Evolutionary conservation across 2,329 filamentous ascomycete genomes (phyloP).

Genomic region (Cordyceps tenuipes): DNA sequence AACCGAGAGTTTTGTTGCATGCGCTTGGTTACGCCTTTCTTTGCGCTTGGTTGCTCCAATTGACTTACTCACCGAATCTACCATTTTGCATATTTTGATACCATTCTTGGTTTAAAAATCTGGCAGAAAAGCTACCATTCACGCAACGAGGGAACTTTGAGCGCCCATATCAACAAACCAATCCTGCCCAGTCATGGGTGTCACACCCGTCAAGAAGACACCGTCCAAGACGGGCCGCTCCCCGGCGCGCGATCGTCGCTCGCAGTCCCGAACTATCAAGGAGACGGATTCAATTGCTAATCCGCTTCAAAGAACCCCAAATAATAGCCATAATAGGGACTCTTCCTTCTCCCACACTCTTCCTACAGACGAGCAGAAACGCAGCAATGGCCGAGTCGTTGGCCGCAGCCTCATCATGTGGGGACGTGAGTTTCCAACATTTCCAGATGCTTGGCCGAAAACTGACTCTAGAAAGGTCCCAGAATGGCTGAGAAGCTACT

Average conservation of each 20-base stretch:
- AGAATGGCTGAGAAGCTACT: slow-evolving; percentile 39
- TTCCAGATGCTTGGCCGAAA: background rate
- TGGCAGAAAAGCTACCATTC: background rate
- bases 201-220: slow-evolving; percentile 13
- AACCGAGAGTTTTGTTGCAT: background rate
- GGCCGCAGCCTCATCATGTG: slow-evolving; percentile 35
- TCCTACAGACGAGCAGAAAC: slow-evolving; percentile 17
- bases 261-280: slow-evolving; percentile 11
- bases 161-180: background rate
- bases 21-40: background rate
- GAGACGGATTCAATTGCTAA: background rate
- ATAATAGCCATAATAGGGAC: background rate
- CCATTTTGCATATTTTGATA: background rate
- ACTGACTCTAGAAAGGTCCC: slow-evolving; percentile 25
- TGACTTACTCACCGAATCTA: background rate
- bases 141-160: background rate
- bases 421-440: slow-evolving; percentile 30
- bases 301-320: background rate
- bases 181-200: slow-evolving; percentile 11
- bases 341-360: slow-evolving; percentile 6
- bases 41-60: background rate
- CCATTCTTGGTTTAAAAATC: background rate
- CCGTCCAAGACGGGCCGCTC: slow-evolving; percentile 16
- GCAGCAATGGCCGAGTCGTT: slow-evolving; percentile 21
- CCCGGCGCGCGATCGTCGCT: slow-evolving; percentile 13